A percentile compares a stretch with the other conserved stretches of the same genome.
These are phyloP conservation scores for Castanospermum australe DNA, from an alignment of 306 rosid genomes.

Conservation along the genomic window DNA sequence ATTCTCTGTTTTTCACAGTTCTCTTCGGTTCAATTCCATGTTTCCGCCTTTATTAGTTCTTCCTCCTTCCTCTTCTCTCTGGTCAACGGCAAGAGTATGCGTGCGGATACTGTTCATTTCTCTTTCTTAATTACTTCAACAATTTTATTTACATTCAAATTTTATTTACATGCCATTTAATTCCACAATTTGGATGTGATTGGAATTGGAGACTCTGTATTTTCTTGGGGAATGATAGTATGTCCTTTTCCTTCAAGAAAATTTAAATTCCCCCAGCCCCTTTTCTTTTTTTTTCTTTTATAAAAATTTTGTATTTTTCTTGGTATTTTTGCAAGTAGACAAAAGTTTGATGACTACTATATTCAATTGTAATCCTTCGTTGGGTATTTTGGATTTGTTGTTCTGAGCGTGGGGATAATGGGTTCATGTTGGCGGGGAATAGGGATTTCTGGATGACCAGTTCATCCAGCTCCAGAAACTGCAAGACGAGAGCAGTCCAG, in stretches of 20 bases:
- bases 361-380: not conserved
- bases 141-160: not conserved
- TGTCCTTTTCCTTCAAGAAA: not conserved
- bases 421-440: constrained; percentile 19
- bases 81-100: not conserved
- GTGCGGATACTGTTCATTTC: not conserved
- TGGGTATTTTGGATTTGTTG: not conserved
- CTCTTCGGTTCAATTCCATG: not conserved
- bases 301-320: not conserved
- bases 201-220: not conserved
- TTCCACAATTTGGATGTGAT: too few species aligned
- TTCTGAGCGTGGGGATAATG: not conserved
- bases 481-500: constrained; percentile 70
- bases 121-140: not conserved
- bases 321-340: not conserved
- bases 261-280: not conserved
- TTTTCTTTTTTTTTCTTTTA: not conserved
- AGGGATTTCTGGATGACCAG: constrained; percentile 79
- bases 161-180: too few species aligned
- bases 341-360: not conserved
- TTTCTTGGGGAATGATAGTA: not conserved
- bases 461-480: constrained; percentile 70
- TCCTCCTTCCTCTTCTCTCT: not conserved
- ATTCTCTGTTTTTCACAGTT: not conserved
- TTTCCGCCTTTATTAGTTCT: too few species aligned